Evolutionary conservation across 2,329 filamentous ascomycete species (phyloP).

Genomic region (Westerdykella sp.): DNA sequence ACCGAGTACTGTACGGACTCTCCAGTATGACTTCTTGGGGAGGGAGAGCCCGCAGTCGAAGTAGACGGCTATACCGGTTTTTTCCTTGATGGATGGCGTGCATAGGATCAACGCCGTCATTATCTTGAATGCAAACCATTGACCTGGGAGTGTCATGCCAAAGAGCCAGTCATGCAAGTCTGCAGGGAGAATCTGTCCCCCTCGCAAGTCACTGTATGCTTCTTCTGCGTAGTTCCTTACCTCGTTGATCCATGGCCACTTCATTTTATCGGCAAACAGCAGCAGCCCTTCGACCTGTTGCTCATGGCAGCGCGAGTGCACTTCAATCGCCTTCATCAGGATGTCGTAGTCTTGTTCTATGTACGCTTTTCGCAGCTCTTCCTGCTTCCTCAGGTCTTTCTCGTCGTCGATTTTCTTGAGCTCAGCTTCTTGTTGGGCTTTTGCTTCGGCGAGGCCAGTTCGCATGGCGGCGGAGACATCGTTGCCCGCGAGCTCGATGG

Average conservation of each 20-base stretch:
- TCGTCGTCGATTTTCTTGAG: background rate
- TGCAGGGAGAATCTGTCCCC: background rate
- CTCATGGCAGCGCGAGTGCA: constrained; percentile 7
- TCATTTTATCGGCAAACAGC: constrained; percentile 18
- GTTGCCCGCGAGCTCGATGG: background rate
- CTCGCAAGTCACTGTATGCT: constrained; percentile 9
- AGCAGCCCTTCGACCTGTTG: constrained; percentile 20
- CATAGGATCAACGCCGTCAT: constrained; percentile 8
- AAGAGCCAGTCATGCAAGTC: constrained; percentile 12
- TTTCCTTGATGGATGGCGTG: constrained; percentile 2
- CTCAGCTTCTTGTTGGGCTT: background rate
- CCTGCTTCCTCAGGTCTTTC: background rate
- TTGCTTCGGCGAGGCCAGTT: background rate
- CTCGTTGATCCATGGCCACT: constrained; percentile 18
- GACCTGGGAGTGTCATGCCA: constrained; percentile 10
- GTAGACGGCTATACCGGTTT: background rate
- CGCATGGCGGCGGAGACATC: background rate
- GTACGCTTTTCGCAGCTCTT: background rate
- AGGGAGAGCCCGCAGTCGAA: constrained; percentile 11
- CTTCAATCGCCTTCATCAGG: background rate
- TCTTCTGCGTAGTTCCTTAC: constrained; percentile 9
- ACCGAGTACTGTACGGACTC: constrained; percentile 10
- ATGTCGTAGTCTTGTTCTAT: background rate
- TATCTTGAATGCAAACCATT: constrained; percentile 5
- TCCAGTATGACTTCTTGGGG: constrained; percentile 12